Percentiles rank a stretch among this genome's conserved stretches.
phyloP scores from a whole-genome alignment of 2,329 filamentous ascomycete species.

The Paecilomyces fulvus region DNA sequence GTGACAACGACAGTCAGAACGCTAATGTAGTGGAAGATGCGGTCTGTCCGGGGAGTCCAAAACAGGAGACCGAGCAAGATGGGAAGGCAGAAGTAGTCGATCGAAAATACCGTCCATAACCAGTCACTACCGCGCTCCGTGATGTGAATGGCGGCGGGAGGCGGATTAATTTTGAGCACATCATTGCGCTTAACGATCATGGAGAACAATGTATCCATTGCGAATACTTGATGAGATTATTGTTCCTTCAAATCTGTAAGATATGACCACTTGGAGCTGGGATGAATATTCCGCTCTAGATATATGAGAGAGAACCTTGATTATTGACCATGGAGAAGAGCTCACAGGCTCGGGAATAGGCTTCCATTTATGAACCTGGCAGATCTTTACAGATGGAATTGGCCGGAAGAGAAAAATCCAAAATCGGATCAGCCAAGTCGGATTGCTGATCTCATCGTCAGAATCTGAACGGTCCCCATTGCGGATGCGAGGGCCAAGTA shows the following conservation, averaged over 20 bases:
- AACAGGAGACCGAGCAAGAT: neutral
- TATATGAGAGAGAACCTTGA: neutral
- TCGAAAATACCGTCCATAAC: neutral
- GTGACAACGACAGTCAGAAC: neutral
- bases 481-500: neutral
- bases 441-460: neutral
- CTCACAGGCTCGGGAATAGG: too few species aligned
- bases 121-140: slow-evolving; percentile 9
- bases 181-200: neutral
- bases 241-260: neutral
- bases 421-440: neutral
- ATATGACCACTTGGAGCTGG: neutral
- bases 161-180: neutral
- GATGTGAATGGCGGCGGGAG: slow-evolving; percentile 14
- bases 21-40: neutral
- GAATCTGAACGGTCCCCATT: neutral
- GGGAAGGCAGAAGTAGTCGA: neutral
- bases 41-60: neutral
- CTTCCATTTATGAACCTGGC: neutral
- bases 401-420: neutral
- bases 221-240: neutral
- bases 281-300: neutral
- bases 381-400: neutral
- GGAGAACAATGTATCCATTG: neutral
- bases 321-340: neutral